Base-by-base conservation (phyloP, 2,329 filamentous ascomycete species). In the Hypoxylon rubiginosum region DNA sequence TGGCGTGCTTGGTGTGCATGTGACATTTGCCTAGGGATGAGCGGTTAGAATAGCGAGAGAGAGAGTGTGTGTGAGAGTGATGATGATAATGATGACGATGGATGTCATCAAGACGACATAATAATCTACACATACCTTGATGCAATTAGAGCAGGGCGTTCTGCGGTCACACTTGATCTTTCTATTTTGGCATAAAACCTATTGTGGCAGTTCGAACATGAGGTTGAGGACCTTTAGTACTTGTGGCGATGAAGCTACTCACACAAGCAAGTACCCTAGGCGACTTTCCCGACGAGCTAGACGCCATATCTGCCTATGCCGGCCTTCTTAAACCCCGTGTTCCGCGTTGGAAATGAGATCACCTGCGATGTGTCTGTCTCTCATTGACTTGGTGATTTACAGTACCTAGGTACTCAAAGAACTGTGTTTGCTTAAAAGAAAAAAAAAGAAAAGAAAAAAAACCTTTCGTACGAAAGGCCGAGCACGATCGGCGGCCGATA, bases 151-250 rank as follows among this genome's bases (percentile, higher is more conserved):
- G 72, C 86, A 89, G 3, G 86, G 87, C 43, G 84, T 86, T 45
- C 82, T 83, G 65, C 86, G 82, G 71, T 89, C 86, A 76, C 87
- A 89, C 75, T 87, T 88, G 77, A 88, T 88, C 78, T 89, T 89
- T 72, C 87, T 83, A 72, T 86, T 84, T 73, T 89, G 86, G 73
- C 86, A 89, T 39, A 88, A 79, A 19, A 86, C 84, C 70, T 86
- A 87, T 19, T 19, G 84, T 84, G 62, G 51, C 17, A 48, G 57
- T 45, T 66, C 45, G 26, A 51, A 54, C 9, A 58, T 66, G 41
- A 63, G 58, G 52, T 62, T 41, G 30, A 45, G 19, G 26, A 52
- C n/a, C 32, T 57, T 48, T 4, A 32, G 41, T 15, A 53, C n/a
- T 52, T 24, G 58, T 24, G 58, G 46, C 51, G 46, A 34, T 51